Base-by-base conservation (phyloP, 305 asterid species). In the Plantago lanceolata region DNA sequence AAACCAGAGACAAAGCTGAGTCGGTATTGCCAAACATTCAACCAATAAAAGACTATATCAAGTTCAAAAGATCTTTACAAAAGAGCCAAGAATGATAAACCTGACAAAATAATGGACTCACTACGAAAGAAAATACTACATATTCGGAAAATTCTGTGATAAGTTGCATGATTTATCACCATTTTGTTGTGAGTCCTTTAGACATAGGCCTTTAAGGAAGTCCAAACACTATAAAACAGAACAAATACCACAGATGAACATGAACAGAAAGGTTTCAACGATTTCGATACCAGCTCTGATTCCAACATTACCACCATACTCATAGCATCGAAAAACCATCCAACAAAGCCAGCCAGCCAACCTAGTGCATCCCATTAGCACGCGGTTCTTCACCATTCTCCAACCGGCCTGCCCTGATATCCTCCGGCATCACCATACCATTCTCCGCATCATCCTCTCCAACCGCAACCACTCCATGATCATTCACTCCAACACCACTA, bases 341-440 rank as follows among this genome's bases (percentile, higher is more conserved):
- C 28, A 24, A 24, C 28, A 24, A 24, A 24, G 3, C 28, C 28
- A 24, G n/a, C n/a, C n/a, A 24, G 28, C 28, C 28, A 71, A 50
- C 28, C 67, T 74, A 75, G 19, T 68, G 62, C 14, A 57, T 43
- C 21, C 44, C 65, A 70, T 68, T 69, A 58, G 64, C 44, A 7
- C 61, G 71, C 57, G 28, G 66, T 48, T 71, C 69, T 64, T 54
- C 71, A 15, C 69, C 69, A 21, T 57, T 75, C 52, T 60, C 73
- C 73, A 71, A 14, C 67, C 53, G 71, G 66, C 70, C 77, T 63
- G 47, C 77, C 19, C 8, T 51, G 3, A 48, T 68, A 55, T 66
- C 73, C 66, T 68, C 74, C 61, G n/a, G n/a, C n/a, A n/a, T n/a
- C n/a, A n/a, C n/a, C n/a, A n/a, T n/a, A 16, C 15, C 63, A 71